These are phyloP conservation scores for Malassezia dermatis DNA, from an alignment of 1,284 basidiomycete genomes.

Conservation along the genomic window DNA sequence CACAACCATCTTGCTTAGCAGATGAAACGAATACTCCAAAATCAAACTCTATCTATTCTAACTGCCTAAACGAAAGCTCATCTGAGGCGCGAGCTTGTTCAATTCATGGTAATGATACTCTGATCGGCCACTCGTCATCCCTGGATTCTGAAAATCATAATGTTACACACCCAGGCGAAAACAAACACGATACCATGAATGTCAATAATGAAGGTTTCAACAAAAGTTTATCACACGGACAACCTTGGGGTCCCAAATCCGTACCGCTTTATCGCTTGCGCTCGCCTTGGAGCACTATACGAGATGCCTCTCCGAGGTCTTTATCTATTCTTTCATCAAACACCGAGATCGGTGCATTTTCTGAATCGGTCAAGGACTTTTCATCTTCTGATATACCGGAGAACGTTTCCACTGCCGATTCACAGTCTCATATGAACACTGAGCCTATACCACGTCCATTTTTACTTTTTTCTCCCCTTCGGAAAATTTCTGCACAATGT, in stretches of 20 bases:
- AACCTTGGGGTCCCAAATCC: not conserved
- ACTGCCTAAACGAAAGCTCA: not conserved
- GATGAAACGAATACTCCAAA: not conserved
- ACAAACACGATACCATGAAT: not conserved
- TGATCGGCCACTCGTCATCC: not conserved
- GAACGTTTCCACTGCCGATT: not conserved
- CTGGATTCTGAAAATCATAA: not conserved
- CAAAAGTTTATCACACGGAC: not conserved
- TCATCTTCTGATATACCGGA: not conserved
- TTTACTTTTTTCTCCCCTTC: not conserved
- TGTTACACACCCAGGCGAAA: not conserved
- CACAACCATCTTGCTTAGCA: not conserved
- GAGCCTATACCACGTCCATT: conserved; percentile 14
- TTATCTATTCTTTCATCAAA: not conserved
- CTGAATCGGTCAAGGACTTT: not conserved
- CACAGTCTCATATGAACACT: not conserved
- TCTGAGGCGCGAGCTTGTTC: not conserved
- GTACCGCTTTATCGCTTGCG: conserved; percentile 8
- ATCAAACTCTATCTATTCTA: not conserved
- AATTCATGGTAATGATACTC: not conserved
- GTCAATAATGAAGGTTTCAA: not conserved
- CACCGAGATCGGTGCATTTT: not conserved
- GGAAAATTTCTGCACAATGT: conserved; percentile 2
- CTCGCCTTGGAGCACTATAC: conserved; percentile 3
- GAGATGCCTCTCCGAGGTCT: not conserved